A percentile compares a stretch with the other conserved stretches of the same genome.
These are phyloP conservation scores for Nitzschia inconspicua DNA, from an alignment of 108 stramenopile species.

Conservation along the genomic window DNA sequence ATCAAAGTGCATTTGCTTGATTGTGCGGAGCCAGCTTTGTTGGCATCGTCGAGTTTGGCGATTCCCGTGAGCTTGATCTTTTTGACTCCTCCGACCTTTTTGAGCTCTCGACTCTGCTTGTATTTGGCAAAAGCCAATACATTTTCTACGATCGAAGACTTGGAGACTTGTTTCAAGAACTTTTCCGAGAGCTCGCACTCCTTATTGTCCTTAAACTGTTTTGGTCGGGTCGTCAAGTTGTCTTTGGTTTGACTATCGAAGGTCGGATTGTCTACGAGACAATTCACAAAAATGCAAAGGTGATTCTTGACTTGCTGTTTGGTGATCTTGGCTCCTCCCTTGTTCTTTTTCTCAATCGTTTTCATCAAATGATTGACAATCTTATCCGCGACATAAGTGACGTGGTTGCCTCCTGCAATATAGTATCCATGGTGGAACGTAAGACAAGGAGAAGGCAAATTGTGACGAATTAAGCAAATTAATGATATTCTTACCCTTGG, in stretches of 20 bases:
- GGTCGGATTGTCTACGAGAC: slow-evolving; percentile 95
- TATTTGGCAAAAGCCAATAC: slow-evolving; percentile 84
- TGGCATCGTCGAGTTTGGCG: slow-evolving; percentile 94
- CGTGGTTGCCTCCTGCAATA: slow-evolving; percentile 97
- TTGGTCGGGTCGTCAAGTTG: slow-evolving; percentile 79
- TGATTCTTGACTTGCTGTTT: slow-evolving; percentile 94
- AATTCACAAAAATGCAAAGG: slow-evolving; percentile 92
- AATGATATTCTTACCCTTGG: no score
- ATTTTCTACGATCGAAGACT: slow-evolving; percentile 86
- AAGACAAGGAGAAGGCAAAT: no score
- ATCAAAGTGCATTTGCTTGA: slow-evolving; percentile 95
- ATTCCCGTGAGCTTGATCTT: slow-evolving; percentile 94
- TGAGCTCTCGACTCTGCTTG: slow-evolving; percentile 87
- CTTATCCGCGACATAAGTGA: slow-evolving; percentile 88
- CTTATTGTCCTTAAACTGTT: slow-evolving; percentile 65
- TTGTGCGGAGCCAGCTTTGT: slow-evolving; percentile 89
- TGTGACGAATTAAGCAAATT: no score
- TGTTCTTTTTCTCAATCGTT: slow-evolving; percentile 90
- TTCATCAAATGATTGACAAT: slow-evolving; percentile 57
- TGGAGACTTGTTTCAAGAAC: slow-evolving; percentile 90
- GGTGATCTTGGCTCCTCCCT: slow-evolving; percentile 88
- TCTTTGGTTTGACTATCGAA: slow-evolving; percentile 99
- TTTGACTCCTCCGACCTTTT: slow-evolving; percentile 91
- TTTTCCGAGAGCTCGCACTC: slow-evolving; percentile 76
- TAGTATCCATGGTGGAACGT: no score